A percentile compares a stretch with the other conserved stretches of the same genome.
phyloP scores from a whole-genome alignment of 2,329 filamentous ascomycete species.

The Pyricularia pennisetigena region DNA sequence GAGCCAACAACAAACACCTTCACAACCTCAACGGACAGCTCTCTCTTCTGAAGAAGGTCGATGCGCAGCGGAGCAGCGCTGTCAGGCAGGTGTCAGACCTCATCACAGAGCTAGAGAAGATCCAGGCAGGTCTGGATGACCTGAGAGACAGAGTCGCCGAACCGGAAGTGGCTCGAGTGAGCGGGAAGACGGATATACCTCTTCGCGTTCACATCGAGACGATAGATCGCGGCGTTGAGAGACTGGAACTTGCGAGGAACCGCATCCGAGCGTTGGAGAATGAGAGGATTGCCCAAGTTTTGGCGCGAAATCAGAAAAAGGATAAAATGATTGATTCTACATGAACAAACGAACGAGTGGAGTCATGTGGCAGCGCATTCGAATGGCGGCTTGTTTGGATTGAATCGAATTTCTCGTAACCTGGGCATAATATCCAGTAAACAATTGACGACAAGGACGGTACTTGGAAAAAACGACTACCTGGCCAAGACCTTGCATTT shows the following conservation, averaged over 20 bases:
- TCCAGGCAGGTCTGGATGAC: slow-evolving; percentile 61
- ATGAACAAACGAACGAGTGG: background rate
- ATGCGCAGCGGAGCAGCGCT: slow-evolving; percentile 53
- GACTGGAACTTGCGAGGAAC: slow-evolving; percentile 55
- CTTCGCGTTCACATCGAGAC: slow-evolving; percentile 66
- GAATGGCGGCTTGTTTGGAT: background rate
- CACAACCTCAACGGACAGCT: slow-evolving; percentile 55
- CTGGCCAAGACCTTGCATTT: background rate
- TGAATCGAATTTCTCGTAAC: background rate
- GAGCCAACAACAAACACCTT: slow-evolving; percentile 53
- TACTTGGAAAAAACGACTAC: background rate
- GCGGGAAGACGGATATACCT: slow-evolving; percentile 38
- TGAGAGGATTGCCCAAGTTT: slow-evolving; percentile 41
- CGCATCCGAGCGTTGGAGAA: slow-evolving; percentile 50
- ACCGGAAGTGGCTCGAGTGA: slow-evolving; percentile 45
- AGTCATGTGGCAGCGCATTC: background rate
- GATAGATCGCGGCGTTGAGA: slow-evolving; percentile 62
- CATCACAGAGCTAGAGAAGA: slow-evolving; percentile 63
- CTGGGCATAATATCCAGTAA: background rate
- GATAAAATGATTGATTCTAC: slow-evolving; percentile 30
- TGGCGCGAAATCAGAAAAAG: slow-evolving; percentile 34
- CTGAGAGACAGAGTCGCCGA: slow-evolving; percentile 60
- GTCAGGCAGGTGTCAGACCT: slow-evolving; percentile 59
- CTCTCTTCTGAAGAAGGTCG: slow-evolving; percentile 54
- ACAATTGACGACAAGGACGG: background rate